phyloP scores from a whole-genome alignment of 2,329 filamentous ascomycete species.

The Macrophomina pseudophaseolina region DNA sequence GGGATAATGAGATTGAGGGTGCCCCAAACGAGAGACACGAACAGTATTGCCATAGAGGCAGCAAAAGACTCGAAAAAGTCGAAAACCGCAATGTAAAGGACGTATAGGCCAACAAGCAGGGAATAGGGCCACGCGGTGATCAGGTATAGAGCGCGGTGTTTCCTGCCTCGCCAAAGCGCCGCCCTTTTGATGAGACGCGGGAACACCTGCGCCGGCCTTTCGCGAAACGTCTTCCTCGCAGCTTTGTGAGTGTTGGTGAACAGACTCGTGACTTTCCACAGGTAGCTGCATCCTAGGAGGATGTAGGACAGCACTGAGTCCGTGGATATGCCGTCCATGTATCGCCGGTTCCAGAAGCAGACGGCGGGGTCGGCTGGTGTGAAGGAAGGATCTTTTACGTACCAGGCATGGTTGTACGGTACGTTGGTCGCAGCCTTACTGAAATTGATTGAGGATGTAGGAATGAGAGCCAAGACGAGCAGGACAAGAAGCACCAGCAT shows the following conservation, averaged over 20 bases:
- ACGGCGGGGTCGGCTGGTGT: neutral
- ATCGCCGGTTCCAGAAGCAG: neutral
- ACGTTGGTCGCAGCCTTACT: neutral
- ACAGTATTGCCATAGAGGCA: neutral
- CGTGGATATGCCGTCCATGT: neutral
- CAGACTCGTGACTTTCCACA: neutral
- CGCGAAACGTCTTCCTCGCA: neutral
- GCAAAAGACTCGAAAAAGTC: neutral
- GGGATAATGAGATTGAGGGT: neutral
- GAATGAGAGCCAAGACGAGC: constrained; percentile 6
- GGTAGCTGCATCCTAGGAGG: neutral
- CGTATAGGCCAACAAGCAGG: neutral
- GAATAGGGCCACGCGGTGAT: neutral
- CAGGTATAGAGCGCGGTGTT: neutral
- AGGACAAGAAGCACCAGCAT: constrained; percentile 20
- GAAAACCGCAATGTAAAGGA: neutral
- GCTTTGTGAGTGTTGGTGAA: neutral
- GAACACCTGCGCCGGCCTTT: neutral
- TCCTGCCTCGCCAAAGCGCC: neutral
- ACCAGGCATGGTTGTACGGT: neutral
- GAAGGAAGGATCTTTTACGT: neutral
- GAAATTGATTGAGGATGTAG: neutral
- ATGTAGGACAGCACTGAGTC: neutral
- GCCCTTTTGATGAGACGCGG: neutral
- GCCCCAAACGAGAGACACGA: neutral